A percentile compares a stretch with the other conserved stretches of the same genome.
Evolutionary conservation across 139 green algal genomes (phyloP).

Genomic region (Pseudopediastrum boryanum): DNA sequence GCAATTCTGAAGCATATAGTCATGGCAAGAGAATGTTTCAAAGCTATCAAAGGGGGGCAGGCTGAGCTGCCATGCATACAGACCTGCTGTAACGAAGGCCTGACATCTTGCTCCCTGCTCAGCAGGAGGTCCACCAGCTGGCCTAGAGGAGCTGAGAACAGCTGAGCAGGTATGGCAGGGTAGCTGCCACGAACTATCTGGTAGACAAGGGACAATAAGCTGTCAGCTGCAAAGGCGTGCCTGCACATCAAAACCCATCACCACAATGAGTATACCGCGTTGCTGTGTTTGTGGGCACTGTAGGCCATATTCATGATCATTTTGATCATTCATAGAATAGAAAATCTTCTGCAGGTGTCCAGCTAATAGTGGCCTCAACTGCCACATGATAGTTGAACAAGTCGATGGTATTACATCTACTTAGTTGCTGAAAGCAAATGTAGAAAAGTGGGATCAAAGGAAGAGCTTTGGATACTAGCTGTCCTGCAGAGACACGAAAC

Average conservation of each 20-base stretch:
- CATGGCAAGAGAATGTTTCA: not conserved
- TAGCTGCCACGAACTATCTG: conserved; percentile 71
- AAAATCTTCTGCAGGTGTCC: no score
- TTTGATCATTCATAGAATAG: no score
- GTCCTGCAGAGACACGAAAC: no score
- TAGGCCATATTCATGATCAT: no score
- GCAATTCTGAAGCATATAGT: no score
- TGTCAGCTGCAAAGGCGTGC: conserved; percentile 74
- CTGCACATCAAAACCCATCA: conserved; percentile 35
- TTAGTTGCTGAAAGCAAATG: no score
- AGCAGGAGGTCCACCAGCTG: conserved; percentile 56
- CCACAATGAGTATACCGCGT: not conserved
- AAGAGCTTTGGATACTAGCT: no score
- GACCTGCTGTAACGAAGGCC: conserved; percentile 58
- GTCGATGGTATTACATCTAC: no score
- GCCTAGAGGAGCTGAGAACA: conserved; percentile 45
- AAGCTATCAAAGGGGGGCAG: not conserved
- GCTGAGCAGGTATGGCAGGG: conserved; percentile 51
- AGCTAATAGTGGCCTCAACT: no score
- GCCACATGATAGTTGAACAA: no score
- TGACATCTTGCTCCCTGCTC: conserved; percentile 37
- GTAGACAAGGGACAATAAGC: conserved; percentile 65
- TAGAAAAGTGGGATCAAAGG: no score
- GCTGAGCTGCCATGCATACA: not conserved
- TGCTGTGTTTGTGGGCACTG: not conserved